Evolutionary conservation across 805 yeast genomes (phyloP), one percentile per base, ranked within the genome.

Genomic region (Yarrowia bubula): DNA sequence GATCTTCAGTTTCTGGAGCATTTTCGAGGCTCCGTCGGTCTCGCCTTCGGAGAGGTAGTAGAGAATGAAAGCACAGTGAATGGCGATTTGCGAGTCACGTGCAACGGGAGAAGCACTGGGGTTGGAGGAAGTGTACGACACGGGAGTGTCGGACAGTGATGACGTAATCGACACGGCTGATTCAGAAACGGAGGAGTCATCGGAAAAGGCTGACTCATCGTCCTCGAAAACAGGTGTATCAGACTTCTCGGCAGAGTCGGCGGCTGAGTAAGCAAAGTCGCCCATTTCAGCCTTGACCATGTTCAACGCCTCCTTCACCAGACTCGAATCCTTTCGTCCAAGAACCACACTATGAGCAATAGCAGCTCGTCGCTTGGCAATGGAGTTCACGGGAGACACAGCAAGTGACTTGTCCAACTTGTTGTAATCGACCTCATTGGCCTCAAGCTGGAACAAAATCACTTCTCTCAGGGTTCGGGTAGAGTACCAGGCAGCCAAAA

Each of bases 401-500:
- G 67, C 65, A 31, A 65, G 68, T 11, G 72, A 67, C 11, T 48
- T 18, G 17, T 70, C 68, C 4, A 71, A 65, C 60, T 60, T 62
- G 37, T 57, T 51, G 47, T 18, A 50, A 38, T 65, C 66, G 3
- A 63, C 65, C 39, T 58, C 66, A 37, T 44, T 43, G 38, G 57
- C 47, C 33, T 47, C 55, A 4, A 71, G 67, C 31, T 60, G 51
- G 35, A 65, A 68, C 22, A 67, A 63, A 41, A 74, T 67, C 14
- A 66, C 70, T 15, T 66, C 66, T 17, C 74, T 71, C 17, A 71
- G 68, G 31, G 67, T 63, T 33, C 69, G 66, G 60, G 69, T 65
- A 9, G 75, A 68, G 65, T 69, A 68, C 73, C 72, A 74, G 13
- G 72, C 72, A 11, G 75, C 73, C 42, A 74, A 53, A 2, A 69